Evolutionary conservation across 2,329 filamentous ascomycete genomes (phyloP).

Genomic region (Ophiocordyceps camponoti-rufipedis): DNA sequence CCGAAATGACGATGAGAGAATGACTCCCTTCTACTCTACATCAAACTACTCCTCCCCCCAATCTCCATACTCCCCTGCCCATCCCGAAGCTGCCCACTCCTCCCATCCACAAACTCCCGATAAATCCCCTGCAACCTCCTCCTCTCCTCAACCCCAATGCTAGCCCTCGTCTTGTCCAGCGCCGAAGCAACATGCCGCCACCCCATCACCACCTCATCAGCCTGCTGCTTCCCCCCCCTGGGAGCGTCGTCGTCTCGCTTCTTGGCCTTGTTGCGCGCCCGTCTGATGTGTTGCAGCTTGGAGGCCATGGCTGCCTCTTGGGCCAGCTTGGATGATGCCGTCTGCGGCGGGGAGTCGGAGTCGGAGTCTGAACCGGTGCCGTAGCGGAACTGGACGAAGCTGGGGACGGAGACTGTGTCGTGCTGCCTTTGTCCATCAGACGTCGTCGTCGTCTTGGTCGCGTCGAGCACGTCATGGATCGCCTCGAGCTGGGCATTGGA

Average conservation of each 20-base stretch:
- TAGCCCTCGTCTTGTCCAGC: slow-evolving; percentile 58
- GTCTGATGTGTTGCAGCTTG: slow-evolving; percentile 69
- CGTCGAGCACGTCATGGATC: slow-evolving; percentile 72
- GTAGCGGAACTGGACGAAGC: slow-evolving; percentile 74
- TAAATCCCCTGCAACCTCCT: slow-evolving; percentile 66
- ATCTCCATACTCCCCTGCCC: slow-evolving; percentile 85
- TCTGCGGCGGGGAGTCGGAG: slow-evolving; percentile 24
- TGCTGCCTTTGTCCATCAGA: slow-evolving; percentile 12
- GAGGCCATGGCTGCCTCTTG: slow-evolving; percentile 62
- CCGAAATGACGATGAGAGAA: background rate
- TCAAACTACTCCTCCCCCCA: slow-evolving; percentile 80
- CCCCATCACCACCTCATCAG: slow-evolving; percentile 55
- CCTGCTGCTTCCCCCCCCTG: slow-evolving; percentile 18
- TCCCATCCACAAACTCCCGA: slow-evolving; percentile 75
- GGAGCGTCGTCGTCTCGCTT: slow-evolving; percentile 4
- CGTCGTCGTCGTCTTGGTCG: slow-evolving; percentile 17
- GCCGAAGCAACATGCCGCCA: slow-evolving; percentile 73
- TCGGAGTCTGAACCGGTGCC: slow-evolving; percentile 32
- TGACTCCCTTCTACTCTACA: slow-evolving; percentile 32
- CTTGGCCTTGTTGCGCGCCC: slow-evolving; percentile 35
- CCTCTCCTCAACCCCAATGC: slow-evolving; percentile 65
- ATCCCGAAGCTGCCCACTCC: slow-evolving; percentile 89
- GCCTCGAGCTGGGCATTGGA: slow-evolving; percentile 96
- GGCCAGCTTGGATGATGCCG: slow-evolving; percentile 38
- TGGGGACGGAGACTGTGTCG: slow-evolving; percentile 15